Evolutionary conservation across 306 rosid species (phyloP), one percentile per base, ranked within the genome.

Genomic region (Urtica urens): DNA sequence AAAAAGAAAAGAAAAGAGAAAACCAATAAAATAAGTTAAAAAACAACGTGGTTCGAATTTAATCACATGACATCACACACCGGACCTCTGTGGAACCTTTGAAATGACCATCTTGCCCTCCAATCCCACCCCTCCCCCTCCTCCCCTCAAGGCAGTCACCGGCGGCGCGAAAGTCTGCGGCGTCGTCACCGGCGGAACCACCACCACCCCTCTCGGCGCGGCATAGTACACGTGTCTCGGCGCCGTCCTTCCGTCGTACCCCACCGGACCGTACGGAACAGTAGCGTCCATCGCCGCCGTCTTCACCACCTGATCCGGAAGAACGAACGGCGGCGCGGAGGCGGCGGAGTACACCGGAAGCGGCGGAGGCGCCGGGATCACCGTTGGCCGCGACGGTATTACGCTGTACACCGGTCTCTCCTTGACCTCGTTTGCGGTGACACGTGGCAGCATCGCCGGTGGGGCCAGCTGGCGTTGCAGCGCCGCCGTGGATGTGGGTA

Each of bases 211-310:
- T 1, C 80, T 87, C 1, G 67, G 69, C 3, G 78, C 51, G 21
- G 79, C 68, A 27, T 81, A 90, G 63, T 81, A 90, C 29, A 90
- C 80, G 23, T 81, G 97, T 60, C 97, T 81, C 41, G 95, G 90
- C 40, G 59, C n/a, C n/a, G n/a, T 66, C 3, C 48, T 53, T 30
- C 79, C 63, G 46, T 90, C 95, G 28, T 81, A 84, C 50, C 62
- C 77, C 61, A 73, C 58, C 64, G 68, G 78, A 0, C 67, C 51
- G 26, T 67, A 72, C 40, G 46, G 46, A 30, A 55, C 46, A 10
- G 56, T 5, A 12, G 82, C 23, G 64, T 61, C 51, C 1, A 46
- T 45, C 15, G 65, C 20, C 15, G 65, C 20, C 7, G 63, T 25
- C 47, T 69, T 76, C 4, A 80, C 66, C 43, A 62, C 59, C 51